Percentiles rank a stretch among this genome's conserved stretches.
Conservation (phyloP, 2,329 filamentous ascomycete species). For the Drechslerella stenobrocha region DNA sequence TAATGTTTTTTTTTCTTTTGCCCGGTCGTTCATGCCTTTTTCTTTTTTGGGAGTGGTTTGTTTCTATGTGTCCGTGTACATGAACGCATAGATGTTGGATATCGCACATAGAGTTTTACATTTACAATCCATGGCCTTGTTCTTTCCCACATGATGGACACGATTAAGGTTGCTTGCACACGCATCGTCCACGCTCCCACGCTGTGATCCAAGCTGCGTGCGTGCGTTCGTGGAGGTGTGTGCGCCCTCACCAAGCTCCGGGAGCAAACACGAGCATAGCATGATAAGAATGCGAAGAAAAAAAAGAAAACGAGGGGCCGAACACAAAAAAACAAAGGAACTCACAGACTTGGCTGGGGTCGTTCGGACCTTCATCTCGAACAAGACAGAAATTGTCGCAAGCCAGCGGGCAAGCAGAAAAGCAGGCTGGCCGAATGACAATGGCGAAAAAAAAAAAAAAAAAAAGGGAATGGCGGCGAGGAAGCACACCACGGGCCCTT, state of each 20-base stretch:
- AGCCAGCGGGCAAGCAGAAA: not conserved
- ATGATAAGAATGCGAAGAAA: constrained; percentile 6
- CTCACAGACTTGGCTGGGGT: not conserved
- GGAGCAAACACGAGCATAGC: constrained; percentile 30
- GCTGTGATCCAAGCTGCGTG: constrained; percentile 9
- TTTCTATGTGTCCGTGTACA: not conserved
- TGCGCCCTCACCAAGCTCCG: constrained; percentile 21
- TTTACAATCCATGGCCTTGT: not conserved
- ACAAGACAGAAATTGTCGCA: not conserved
- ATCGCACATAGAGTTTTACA: constrained; percentile 9
- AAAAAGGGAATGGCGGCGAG: not conserved
- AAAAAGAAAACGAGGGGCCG: not conserved
- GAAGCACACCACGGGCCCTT: constrained; percentile 5
- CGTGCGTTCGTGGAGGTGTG: constrained; percentile 7
- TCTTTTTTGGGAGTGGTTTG: not conserved
- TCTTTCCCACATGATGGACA: constrained; percentile 19
- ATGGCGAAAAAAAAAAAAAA: too few species aligned
- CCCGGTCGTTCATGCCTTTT: too few species aligned
- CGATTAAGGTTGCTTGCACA: constrained; percentile 47
- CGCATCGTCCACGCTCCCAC: constrained; percentile 23
- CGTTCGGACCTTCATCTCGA: not conserved
- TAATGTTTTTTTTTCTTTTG: constrained; percentile 12
- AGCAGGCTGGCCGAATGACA: not conserved
- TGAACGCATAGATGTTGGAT: too few species aligned
- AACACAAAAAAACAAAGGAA: not conserved